Base-by-base conservation (phyloP, 805 yeast species). In the Ogataea neopini region DNA sequence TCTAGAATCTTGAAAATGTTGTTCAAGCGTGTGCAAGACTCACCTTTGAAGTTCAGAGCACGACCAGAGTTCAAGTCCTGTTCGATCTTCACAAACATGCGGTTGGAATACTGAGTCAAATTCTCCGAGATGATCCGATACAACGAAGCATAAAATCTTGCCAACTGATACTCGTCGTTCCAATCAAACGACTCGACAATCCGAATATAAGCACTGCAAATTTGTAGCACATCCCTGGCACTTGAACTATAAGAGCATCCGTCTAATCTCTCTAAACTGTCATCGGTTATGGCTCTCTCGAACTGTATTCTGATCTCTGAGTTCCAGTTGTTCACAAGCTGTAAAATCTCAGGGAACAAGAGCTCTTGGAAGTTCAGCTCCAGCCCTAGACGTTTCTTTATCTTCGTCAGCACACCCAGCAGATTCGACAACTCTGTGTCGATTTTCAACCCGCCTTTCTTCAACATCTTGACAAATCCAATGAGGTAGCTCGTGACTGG, bases 61-160 rank as follows among this genome's bases (percentile, higher is more conserved):
- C 38, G 45, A 15, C 51, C 50, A 1, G 59, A 54, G 34, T 52
- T 49, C 14, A 59, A 43, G 28, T 52, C 56, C 29, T 51, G 44
- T 38, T 45, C 50, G 20, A 61, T 48, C 14, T 43, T 53, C 4
- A 40, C 35, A 7, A 55, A 49, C 65, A 63, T 62, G 10, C 61
- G 59, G 25, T 68, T 63, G 1, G 83, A 71, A 60, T 87, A 83
- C 29, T 63, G 62, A 25, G 79, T 71, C 5, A 85, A 64, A 0
- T 86, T 81, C 34, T 78, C 80, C 1, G 91, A 80, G 13, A 88
- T 76, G 17, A 82, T 74, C 50, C 79, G 81, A 52, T 86, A 73
- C 19, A 89, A 61, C 1, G 71, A 63, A 0, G 94, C 84, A 44
- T 81, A 76, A 1, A 86, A 59, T 51, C 74, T 72, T 0, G 95